A percentile compares a stretch with the other conserved stretches of the same genome.
These are phyloP conservation scores for Penicillium sp. DNA, from an alignment of 2,329 filamentous ascomycete genomes.

Conservation along the genomic window DNA sequence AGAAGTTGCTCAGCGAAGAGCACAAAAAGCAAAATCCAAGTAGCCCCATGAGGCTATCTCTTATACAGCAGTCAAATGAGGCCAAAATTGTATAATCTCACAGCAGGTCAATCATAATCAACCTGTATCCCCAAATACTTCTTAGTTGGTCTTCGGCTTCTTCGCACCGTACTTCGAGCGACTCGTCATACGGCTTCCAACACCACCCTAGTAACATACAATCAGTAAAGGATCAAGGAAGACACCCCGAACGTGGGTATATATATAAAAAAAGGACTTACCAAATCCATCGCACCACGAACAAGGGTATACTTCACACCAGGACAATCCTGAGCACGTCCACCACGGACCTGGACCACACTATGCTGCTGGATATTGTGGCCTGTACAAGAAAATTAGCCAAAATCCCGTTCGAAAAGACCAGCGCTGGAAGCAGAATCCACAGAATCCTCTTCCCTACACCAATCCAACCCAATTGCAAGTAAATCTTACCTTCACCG, in stretches of 20 bases:
- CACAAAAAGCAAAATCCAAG: background rate
- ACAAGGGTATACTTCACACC: slow-evolving; percentile 96
- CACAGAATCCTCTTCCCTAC: background rate
- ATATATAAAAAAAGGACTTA: slow-evolving; percentile 51
- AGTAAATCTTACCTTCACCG: slow-evolving; percentile 66
- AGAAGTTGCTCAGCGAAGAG: slow-evolving; percentile 7
- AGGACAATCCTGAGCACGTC: slow-evolving; percentile 92
- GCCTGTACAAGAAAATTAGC: slow-evolving; percentile 46
- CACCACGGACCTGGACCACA: slow-evolving; percentile 92
- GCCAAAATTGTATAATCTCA: slow-evolving; percentile 8
- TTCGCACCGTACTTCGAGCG: slow-evolving; percentile 98
- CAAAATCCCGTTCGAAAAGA: background rate
- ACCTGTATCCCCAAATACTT: background rate
- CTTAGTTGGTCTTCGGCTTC: slow-evolving; percentile 82
- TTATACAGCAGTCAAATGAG: background rate
- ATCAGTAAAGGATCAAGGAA: slow-evolving; percentile 25
- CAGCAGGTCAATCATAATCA: background rate
- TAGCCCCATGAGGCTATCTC: background rate
- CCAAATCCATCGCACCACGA: slow-evolving; percentile 87
- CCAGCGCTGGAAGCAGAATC: background rate
- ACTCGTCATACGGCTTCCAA: slow-evolving; percentile 77
- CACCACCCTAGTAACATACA: slow-evolving; percentile 68
- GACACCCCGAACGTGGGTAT: background rate
- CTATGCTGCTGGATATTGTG: slow-evolving; percentile 99
- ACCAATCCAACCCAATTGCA: slow-evolving; percentile 22